These are phyloP conservation scores for Pythium insidiosum DNA, from an alignment of 352 stramenopile genomes.

Conservation along the genomic window DNA sequence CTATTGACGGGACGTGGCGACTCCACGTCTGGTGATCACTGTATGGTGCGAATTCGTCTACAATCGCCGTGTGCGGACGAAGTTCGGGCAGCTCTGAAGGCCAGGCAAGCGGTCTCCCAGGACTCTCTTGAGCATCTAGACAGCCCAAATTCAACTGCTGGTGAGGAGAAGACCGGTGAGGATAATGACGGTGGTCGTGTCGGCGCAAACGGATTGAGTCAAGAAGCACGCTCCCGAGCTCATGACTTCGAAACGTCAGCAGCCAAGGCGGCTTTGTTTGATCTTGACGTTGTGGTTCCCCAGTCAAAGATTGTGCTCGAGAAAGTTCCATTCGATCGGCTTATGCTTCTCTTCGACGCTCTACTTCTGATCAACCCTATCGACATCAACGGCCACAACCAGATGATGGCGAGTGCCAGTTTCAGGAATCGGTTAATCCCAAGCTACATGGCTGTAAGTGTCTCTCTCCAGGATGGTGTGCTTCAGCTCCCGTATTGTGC, in stretches of 20 bases:
- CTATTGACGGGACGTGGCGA: conserved; percentile 9
- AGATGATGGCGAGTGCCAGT: conserved; percentile 42
- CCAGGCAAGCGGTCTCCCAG: conserved; percentile 66
- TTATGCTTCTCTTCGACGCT: conserved; percentile 82
- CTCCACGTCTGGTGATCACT: conserved; percentile 15
- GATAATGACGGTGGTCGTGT: conserved; percentile 77
- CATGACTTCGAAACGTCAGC: conserved; percentile 55
- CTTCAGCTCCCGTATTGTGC: conserved; percentile 54
- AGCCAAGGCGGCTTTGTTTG: conserved; percentile 40
- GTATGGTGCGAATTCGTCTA: conserved; percentile 11
- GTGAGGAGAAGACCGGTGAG: conserved; percentile 44
- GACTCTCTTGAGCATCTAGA: conserved; percentile 49
- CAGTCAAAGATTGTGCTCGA: conserved; percentile 43
- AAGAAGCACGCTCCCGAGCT: conserved; percentile 51
- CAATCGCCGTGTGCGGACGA: conserved; percentile 16
- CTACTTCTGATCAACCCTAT: conserved; percentile 85
- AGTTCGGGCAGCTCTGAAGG: conserved; percentile 9
- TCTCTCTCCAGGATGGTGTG: conserved; percentile 52
- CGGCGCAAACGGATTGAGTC: conserved; percentile 73
- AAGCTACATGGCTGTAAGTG: conserved; percentile 71
- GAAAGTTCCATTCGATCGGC: conserved; percentile 60
- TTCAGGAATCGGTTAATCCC: conserved; percentile 50
- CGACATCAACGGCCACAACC: conserved; percentile 74
- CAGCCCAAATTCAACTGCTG: too few relatives aligned
- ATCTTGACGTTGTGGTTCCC: conserved; percentile 50